Base-by-base conservation (phyloP, 2,329 filamentous ascomycete genomes). In the Penicillium glabrum region DNA sequence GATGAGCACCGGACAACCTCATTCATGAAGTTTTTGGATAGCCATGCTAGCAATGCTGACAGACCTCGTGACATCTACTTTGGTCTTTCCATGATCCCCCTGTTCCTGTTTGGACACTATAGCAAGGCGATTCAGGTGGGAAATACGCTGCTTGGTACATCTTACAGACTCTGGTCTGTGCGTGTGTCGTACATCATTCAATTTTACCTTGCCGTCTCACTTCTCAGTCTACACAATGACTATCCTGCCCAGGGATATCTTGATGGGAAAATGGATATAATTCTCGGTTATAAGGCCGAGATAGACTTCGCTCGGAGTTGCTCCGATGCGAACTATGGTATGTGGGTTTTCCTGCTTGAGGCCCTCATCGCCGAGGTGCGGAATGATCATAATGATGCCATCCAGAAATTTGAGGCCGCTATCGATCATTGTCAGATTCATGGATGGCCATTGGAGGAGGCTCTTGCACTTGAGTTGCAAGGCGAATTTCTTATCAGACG, bases 391-490 rank as follows among this genome's bases (percentile, higher is more conserved):
- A 74, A 72, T 11, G 67, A 69, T 13, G 77, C 83, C 2, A 76
- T 86, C 21, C 70, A 72, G 55, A 61, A 69, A 5, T 82, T 82
- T 57, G 82, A 87, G 71, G 75, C 78, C 54, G 83, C 85, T 3
- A 80, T 86, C 57, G 84, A 87, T 62, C 84, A 87, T 63, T 80
- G 80, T 46, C 82, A 87, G 61, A 69, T 85, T 1, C 78, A 87
- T 65, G 79, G 79, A 14, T 85, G 83, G 65, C 73, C 79, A 1
- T 66, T 87, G 24, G 86, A 88, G 57, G 83, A 87, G 65, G 85
- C 82, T 3, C 75, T 86, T 27, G 76, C 81, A 37, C 77, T 83
- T 39, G 86, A 88, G 69, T 69, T 87, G n/a, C 86, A 87, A 62
- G 72, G 75, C 3, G 84, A 86, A 48, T 87, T 81, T 66, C 69